A percentile compares a stretch with the other conserved stretches of the same genome.
phyloP scores from a whole-genome alignment of 371 early-diverging fungal genomes.

The Chytridiales sp. region DNA sequence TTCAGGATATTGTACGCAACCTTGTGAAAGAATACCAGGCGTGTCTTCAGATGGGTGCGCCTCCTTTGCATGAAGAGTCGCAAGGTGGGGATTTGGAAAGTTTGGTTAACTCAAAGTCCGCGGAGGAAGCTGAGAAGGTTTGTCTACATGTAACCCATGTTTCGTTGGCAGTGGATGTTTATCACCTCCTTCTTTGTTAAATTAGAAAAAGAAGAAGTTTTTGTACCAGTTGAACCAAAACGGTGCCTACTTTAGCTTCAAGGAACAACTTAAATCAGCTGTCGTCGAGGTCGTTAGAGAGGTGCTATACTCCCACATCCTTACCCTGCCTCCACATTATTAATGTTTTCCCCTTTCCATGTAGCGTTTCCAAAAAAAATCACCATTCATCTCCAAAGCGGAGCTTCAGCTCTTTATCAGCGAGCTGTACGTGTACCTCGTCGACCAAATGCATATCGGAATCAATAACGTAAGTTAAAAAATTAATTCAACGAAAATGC shows the following conservation, averaged over 20 bases:
- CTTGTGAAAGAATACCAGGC: constrained; percentile 44
- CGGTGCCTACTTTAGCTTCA: constrained; percentile 53
- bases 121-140: constrained; percentile 34
- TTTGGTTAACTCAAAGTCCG: constrained; percentile 17
- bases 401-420: constrained; percentile 54
- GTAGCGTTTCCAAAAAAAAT: constrained; percentile 44
- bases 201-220: constrained; percentile 44
- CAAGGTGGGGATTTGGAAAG: constrained; percentile 4
- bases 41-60: constrained; percentile 13
- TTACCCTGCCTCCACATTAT: no score
- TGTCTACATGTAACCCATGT: background rate
- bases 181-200: background rate
- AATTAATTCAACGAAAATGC: background rate
- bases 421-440: constrained; percentile 52
- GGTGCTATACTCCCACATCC: constrained; percentile 20
- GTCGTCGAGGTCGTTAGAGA: constrained; percentile 53
- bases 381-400: constrained; percentile 43
- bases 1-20: constrained; percentile 40
- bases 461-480: constrained; percentile 34
- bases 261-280: constrained; percentile 52
- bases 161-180: background rate
- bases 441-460: constrained; percentile 53
- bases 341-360: background rate
- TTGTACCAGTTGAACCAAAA: constrained; percentile 53
- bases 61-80: background rate